Base-by-base conservation (phyloP, 805 yeast genomes). In the Yarrowia osloensis region DNA sequence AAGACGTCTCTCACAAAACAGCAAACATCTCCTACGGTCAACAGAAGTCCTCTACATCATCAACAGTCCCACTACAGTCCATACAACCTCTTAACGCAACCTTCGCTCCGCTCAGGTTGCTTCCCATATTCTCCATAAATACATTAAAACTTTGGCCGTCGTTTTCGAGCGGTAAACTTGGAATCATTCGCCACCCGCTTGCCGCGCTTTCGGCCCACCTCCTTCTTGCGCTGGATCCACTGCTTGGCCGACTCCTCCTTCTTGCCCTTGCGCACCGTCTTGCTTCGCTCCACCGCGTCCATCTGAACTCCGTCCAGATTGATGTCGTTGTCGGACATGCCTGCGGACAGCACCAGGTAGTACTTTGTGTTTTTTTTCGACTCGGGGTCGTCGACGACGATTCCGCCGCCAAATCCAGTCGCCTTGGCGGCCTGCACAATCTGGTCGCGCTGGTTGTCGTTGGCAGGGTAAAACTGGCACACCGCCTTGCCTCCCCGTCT, bases 401-500 rank as follows among this genome's bases (percentile, higher is more conserved):
- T 81, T 70, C 99, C 99, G 74, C 99, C 98, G 67, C 91, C 94
- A 77, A 95, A 95, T 1, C 99, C 99, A 0, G 98, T 88, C 6
- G 89, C 87, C 77, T 92, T 94, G 11, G 99, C 98, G 26, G 97
- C 90, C 44, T 83, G 82, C 66, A 90, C 80, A 33, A 95, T 91
- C 57, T 85, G 83, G 68, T 90, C 89, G 11, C 88, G 86, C 77
- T 95, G 98, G 35, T 82, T 84, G 70, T 95, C 97, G 77, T 92
- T 90, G 76, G 87, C 86, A 12, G 99, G 99, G 78, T 95, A 95
- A 76, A 94, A 95, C 78, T 95, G 99, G 22, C 97, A 97, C 29
- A 91, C 97, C 71, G 94, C 96, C 78, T 95, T 95, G 7, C 99
- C 99, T 59, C 99, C 99, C 75, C 97, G 85, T 74, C 85, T 88